A percentile compares a stretch with the other conserved stretches of the same genome.
phyloP scores from a whole-genome alignment of 2,329 filamentous ascomycete genomes.

The Diaporthe batatas region DNA sequence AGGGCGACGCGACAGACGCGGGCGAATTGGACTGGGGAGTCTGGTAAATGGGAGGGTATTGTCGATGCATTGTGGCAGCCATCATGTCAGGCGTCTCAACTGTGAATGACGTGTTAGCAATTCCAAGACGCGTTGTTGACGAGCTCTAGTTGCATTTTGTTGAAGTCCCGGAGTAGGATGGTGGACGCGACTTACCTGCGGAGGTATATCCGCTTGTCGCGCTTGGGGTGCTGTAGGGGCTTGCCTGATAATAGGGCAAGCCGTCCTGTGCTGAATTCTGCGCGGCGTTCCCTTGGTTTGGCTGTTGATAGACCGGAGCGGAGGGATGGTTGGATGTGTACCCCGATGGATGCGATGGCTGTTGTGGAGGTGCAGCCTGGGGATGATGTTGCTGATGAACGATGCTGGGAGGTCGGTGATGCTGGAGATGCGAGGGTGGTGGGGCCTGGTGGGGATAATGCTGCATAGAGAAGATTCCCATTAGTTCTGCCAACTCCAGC shows the following conservation, averaged over 20 bases:
- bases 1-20: constrained; percentile 90
- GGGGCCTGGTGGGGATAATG: constrained; percentile 84
- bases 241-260: constrained; percentile 83
- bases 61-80: constrained; percentile 79
- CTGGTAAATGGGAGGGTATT: constrained; percentile 94
- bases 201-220: constrained; percentile 87
- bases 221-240: constrained; percentile 86
- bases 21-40: constrained; percentile 96
- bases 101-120: constrained; percentile 21
- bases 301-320: constrained; percentile 76
- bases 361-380: constrained; percentile 72
- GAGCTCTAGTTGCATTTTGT: neutral
- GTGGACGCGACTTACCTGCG: constrained; percentile 74
- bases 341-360: constrained; percentile 72
- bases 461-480: constrained; percentile 75
- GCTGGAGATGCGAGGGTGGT: constrained; percentile 74
- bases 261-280: constrained; percentile 74
- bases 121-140: neutral
- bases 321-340: constrained; percentile 76
- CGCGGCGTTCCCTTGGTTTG: constrained; percentile 71
- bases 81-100: constrained; percentile 75
- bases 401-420: constrained; percentile 79
- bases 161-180: constrained; percentile 10
- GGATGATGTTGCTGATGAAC: constrained; percentile 80
- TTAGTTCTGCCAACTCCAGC: constrained; percentile 59